Percentiles rank a stretch among this genome's conserved stretches.
These are phyloP conservation scores for Saccharomyces hybrid DNA, from an alignment of 1,139 yeast species.

Conservation along the genomic window DNA sequence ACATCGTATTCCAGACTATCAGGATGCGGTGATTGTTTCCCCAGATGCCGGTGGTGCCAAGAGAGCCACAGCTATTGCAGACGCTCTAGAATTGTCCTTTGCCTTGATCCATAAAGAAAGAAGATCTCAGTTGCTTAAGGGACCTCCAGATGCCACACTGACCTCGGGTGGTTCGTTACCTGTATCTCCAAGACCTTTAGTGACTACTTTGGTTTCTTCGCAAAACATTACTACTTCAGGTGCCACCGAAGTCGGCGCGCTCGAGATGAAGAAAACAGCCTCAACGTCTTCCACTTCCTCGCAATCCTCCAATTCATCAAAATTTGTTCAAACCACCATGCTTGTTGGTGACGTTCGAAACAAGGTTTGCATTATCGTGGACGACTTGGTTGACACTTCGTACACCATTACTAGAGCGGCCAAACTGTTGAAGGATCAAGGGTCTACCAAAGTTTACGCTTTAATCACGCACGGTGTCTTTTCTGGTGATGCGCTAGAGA, in stretches of 20 bases:
- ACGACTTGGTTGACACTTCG: conserved; percentile 91
- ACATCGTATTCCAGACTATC: conserved; percentile 63
- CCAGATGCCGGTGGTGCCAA: conserved; percentile 99
- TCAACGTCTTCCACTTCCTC: conserved; percentile 2
- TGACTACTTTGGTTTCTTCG: conserved; percentile 14
- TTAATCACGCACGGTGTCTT: conserved; percentile 89
- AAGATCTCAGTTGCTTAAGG: conserved; percentile 41
- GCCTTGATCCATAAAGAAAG: conserved; percentile 96
- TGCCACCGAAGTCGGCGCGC: neutral
- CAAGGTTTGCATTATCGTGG: conserved; percentile 77
- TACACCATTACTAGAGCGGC: conserved; percentile 91
- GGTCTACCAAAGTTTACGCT: conserved; percentile 81
- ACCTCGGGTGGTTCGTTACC: conserved; percentile 29
- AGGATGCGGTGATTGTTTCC: conserved; percentile 78
- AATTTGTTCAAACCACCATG: conserved; percentile 48
- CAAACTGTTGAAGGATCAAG: conserved; percentile 81
- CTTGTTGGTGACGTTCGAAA: conserved; percentile 87
- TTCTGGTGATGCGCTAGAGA: conserved; percentile 80
- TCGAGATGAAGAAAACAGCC: conserved; percentile 2
- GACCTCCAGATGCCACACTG: conserved; percentile 30
- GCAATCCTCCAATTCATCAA: conserved; percentile 13
- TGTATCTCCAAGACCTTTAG: conserved; percentile 21
- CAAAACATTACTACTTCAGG: conserved; percentile 1
- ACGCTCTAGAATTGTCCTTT: conserved; percentile 77
- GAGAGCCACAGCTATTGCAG: conserved; percentile 91